Evolutionary conservation across 2,329 filamentous ascomycete species (phyloP), one percentile per base, ranked within the genome.

Genomic region (Scytalidium lignicola): DNA sequence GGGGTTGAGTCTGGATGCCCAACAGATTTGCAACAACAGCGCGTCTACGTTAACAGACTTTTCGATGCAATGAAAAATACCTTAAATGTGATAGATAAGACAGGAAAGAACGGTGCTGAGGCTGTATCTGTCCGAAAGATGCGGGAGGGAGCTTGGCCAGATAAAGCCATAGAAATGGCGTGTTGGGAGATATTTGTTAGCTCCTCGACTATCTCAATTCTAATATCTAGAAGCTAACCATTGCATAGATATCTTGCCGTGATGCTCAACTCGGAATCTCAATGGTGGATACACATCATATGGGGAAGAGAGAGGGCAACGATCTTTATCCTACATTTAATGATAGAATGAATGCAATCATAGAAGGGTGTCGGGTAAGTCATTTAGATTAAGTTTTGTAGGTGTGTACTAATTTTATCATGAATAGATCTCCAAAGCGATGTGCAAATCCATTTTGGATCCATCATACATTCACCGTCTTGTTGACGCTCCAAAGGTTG

Each of bases 371-470:
- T n/a, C 22, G 41, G 22, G 59, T 60, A 53, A 46, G 51, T 42
- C 17, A 10, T 10, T 2, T 17, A 8, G 28, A n/a, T 32, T 6
- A 6, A 21, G 12, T 12, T 26, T 10, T 23, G 18, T 15, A 12
- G 39, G 15, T 6, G 9, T n/a, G 40, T 20, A 44, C 32, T 21
- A 32, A 13, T 39, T 18, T 9, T n/a, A 13, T 49, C 55, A 42
- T 55, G 41, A n/a, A 40, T 21, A 46, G 43, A 20, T 39, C 10
- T 47, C 44, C 12, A 64, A 64, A 39, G 59, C 61, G 2, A 39
- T 54, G 1, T 60, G 55, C 37, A 64, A 64, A 39, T 54, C 59
- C 29, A 21, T 60, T 2, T 44, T 62, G 1, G 60, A 62, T 43
- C 49, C 56, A 6, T 19, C 48, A 1, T 60, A 54, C 37, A 41